Evolutionary conservation across 352 stramenopile genomes (phyloP), one percentile per base, ranked within the genome.

Genomic region (Globisporangium ultimum): DNA sequence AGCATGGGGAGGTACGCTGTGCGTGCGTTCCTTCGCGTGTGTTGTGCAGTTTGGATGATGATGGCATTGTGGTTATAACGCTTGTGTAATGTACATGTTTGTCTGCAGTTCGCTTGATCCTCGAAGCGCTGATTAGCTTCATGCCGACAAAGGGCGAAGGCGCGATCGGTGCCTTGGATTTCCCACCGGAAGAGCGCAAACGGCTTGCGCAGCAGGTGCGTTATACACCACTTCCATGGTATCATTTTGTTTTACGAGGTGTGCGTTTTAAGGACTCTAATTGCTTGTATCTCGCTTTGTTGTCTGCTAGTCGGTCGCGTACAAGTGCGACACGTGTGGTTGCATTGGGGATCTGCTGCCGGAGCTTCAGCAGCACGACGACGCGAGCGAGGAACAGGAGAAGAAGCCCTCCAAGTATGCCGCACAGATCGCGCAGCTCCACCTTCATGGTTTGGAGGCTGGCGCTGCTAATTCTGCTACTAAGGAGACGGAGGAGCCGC

Each of bases 121-220:
- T 99, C 34, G 96, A 99, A 67, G 97, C 97, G 42, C 73, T 99
- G 1, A 99, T 99, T 62, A 98, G 87, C 67, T 99, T 99, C 69
- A 95, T 99, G 63, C 97, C 96, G 11, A 91, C 84, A 3, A 91
- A 92, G 59, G 83, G 83, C 34, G 84, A 93, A 51, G 87, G 87
- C 12, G 87, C 87, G 4, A 94, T 96, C 53, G 87, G 87, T 10
- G 80, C 84, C 2, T 67, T 96, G 22, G 84, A 94, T 45, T 94
- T 89, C 57, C 69, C 80, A 14, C 64, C 79, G 18, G 75, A 88
- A 11, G 82, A 93, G 52, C 72, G 85, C 2, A 79, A 73, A 15
- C 62, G 68, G 32, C 64, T 94, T 12, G 85, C 85, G 0, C 80
- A 84, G 34, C 61, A 91, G 70, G 84, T 91, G 58, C 15, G 56